These are phyloP conservation scores for Rosa multiflora DNA, from an alignment of 306 rosid species.

Conservation along the genomic window DNA sequence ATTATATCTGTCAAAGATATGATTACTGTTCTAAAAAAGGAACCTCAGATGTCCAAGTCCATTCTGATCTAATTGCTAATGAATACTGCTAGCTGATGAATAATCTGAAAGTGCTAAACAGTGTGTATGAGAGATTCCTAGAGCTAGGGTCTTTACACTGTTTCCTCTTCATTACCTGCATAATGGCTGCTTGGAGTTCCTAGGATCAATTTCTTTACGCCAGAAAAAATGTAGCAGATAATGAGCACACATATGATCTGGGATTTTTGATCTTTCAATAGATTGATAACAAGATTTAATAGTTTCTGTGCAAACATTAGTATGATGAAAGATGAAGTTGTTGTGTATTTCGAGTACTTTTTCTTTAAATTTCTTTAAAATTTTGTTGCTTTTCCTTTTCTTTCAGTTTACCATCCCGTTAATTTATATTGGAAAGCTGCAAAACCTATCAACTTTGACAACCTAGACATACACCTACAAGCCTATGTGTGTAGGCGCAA, in stretches of 20 bases:
- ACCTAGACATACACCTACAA: neutral
- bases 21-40: conserved; percentile 77
- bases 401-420: too few relatives aligned
- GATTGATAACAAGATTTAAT: neutral
- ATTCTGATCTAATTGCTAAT: conserved; percentile 52
- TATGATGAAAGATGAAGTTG: neutral
- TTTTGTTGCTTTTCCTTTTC: neutral
- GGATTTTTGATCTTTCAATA: neutral
- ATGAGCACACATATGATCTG: neutral
- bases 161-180: neutral
- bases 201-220: neutral
- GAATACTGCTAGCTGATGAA: conserved; percentile 36
- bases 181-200: neutral
- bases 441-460: neutral
- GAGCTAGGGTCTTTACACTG: neutral
- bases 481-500: neutral
- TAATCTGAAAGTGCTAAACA: too few relatives aligned
- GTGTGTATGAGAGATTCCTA: neutral
- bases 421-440: too few relatives aligned
- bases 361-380: neutral
- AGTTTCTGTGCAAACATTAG: neutral
- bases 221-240: neutral
- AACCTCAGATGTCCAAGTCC: conserved; percentile 80
- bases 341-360: neutral
- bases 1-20: conserved; percentile 65